Percentiles rank a stretch among this genome's conserved stretches.
These are phyloP conservation scores for Kuraishia floccosa DNA, from an alignment of 805 yeast genomes.

Conservation along the genomic window DNA sequence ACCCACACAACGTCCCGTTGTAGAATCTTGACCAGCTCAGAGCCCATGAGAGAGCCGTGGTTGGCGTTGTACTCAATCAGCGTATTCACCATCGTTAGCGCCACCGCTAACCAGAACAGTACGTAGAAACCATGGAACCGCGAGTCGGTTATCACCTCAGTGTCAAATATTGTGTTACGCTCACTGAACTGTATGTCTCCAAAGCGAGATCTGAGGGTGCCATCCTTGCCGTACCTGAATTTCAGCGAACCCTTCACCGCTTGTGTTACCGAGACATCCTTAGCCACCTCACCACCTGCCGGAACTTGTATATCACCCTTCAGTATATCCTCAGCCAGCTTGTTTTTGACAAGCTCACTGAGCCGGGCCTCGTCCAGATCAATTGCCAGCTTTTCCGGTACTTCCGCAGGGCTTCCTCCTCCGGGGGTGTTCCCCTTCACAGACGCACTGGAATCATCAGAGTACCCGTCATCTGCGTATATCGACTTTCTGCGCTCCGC, in stretches of 20 bases:
- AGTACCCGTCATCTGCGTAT: slow-evolving; percentile 1
- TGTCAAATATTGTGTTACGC: slow-evolving; percentile 42
- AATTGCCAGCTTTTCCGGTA: too few species aligned
- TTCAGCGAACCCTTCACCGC: neutral
- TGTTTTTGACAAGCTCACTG: too few species aligned
- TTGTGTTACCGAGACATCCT: neutral
- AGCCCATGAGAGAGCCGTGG: slow-evolving; percentile 31
- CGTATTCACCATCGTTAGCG: slow-evolving; percentile 39
- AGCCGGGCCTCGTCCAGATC: too few species aligned
- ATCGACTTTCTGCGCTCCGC: slow-evolving; percentile 2
- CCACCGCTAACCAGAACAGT: slow-evolving; percentile 64
- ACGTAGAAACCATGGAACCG: slow-evolving; percentile 74
- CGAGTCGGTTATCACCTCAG: slow-evolving; percentile 27
- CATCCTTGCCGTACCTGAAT: slow-evolving; percentile 15
- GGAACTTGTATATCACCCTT: too few species aligned
- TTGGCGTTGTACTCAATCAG: slow-evolving; percentile 39
- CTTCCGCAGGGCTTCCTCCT: neutral
- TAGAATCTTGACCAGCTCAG: slow-evolving; percentile 48
- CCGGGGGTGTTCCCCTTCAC: neutral
- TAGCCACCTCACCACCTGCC: too few species aligned
- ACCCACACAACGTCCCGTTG: slow-evolving; percentile 51
- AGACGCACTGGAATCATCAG: slow-evolving; percentile 2
- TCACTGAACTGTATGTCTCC: slow-evolving; percentile 37
- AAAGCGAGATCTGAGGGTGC: slow-evolving; percentile 35
- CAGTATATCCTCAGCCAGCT: too few species aligned